Base-by-base conservation (phyloP, 2,329 filamentous ascomycete species). In the Thielaviopsis euricoi region DNA sequence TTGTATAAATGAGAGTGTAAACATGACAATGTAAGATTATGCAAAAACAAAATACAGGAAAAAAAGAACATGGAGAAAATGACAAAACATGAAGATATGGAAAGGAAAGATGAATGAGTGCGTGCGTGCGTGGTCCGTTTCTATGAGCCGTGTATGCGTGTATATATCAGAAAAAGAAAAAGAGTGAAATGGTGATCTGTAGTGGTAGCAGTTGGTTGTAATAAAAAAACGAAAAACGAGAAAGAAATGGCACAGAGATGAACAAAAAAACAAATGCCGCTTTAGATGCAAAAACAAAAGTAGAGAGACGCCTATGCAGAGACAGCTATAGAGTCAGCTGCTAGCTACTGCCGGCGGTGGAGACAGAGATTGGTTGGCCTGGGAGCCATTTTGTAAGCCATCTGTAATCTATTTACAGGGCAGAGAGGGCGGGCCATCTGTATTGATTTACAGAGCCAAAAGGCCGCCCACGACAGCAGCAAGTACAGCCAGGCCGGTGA, bases 401-500 rank as follows among this genome's bases (percentile, higher is more conserved):
- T 15, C 17, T 15, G 37, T 43, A 43, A 15, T 17, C 37, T 43
- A 43, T 15, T 17, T n/a, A n/a, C 37, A 48, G 7, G n/a, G 43
- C 43, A n/a, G n/a, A n/a, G n/a, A n/a, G n/a, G n/a, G n/a, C 21
- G 21, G 43, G 10, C 17, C 17, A 9, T 6, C n/a, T 48, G n/a
- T 21, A 48, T 9, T 48, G 29, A 19, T 50, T 40, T 53, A 19
- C 17, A 53, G 19, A 33, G 52, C 48, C 56, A 62, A 53, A 1
- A 62, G 48, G 56, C 60, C 66, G 21, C 64, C 67, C 1, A 66
- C 62, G 10, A 64, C 64, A 12, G 65, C 66, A 4, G 63, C 58
- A 40, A 62, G 60, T 29, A 63, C 33, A n/a, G 61, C 29, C 1
- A 59, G 58, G 37, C 62, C 61, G 29, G 61, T 62, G 2, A 64